Conservation (phyloP, 495 filamentous ascomycete genomes). For the Tuber melanosporum region DNA sequence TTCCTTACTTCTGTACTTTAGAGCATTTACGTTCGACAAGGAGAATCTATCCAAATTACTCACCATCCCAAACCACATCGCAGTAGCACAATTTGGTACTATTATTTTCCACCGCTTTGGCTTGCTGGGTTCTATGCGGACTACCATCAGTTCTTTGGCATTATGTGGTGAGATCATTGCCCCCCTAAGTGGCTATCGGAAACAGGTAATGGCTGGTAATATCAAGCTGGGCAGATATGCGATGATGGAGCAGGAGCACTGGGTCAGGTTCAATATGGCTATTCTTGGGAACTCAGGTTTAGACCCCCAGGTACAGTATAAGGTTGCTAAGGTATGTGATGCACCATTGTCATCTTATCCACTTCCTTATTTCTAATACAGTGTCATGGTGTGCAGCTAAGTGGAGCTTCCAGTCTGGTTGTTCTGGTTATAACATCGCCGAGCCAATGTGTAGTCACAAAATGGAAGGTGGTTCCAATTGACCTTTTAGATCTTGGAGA, state of each 20-base stretch:
- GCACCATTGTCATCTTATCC: not conserved
- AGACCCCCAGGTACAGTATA: not conserved
- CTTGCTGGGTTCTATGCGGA: too few relatives aligned
- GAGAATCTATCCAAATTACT: not conserved
- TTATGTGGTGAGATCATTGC: not conserved
- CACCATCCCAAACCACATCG: constrained; percentile 5
- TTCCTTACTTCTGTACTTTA: not conserved
- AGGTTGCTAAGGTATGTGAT: not conserved
- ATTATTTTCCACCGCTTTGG: not conserved
- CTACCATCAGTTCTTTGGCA: not conserved
- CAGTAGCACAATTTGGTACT: not conserved
- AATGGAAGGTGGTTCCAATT: constrained; percentile 12
- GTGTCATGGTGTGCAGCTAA: not conserved
- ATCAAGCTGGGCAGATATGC: not conserved
- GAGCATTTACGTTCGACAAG: not conserved
- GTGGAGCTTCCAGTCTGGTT: not conserved
- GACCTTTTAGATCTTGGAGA: not conserved
- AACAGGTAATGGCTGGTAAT: not conserved
- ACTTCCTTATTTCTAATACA: not conserved
- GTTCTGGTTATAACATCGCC: constrained; percentile 11
- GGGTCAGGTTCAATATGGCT: constrained; percentile 6
- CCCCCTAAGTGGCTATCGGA: constrained; percentile 1
- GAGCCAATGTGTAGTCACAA: not conserved
- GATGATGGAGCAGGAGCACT: not conserved
- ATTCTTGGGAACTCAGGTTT: constrained; percentile 8